Base-by-base conservation (phyloP, 371 early-diverging fungal genomes). In the Zopfochytrium polystomum region DNA sequence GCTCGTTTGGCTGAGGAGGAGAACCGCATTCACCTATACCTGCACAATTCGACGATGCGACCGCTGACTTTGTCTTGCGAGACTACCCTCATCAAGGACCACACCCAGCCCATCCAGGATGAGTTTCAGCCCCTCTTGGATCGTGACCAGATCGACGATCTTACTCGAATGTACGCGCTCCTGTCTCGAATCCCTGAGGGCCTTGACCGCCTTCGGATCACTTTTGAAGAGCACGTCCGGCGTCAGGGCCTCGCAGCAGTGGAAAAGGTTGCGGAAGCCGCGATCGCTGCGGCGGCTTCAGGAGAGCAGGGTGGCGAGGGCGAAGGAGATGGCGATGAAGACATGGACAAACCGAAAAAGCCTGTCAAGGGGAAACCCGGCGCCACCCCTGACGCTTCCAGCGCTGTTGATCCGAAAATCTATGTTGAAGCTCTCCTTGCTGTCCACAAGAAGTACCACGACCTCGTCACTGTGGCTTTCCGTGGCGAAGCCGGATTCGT, bases 121-220 rank as follows among this genome's bases (percentile, higher is more conserved):
- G 93, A 94, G 64, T 97, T 97, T 79, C 87, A 89, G 65, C 80
- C 76, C 22, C 78, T 97, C 65, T 78, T 97, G 31, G 85, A 89
- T 74, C 74, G 83, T 48, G 92, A 94, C 62, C 88, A 88, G 59
- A 80, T 87, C 67, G 93, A 91, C 31, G 95, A 96, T 72, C 77
- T 97, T 30, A 82, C 77, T 58, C 87, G 93, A 29, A 88, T 94
- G 89, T 93, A 89, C 64, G 72, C 78, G 2, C 75, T 96, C 33
- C 70, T 95, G 52, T 78, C 81, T 29, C 89, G 94, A 15, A 87
- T 92, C 51, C 86, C 86, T 5, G 86, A 88, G 26, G 90, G 92
- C 0, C 76, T 95, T 29, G 87, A 88, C 47, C 87, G 89, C 13
- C 80, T 96, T 50, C 87, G 92, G 20, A 71, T 71, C 1, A 80